Evolutionary conservation across 1,284 basidiomycete species (phyloP).

Genomic region (Heterobasidion annosum): DNA sequence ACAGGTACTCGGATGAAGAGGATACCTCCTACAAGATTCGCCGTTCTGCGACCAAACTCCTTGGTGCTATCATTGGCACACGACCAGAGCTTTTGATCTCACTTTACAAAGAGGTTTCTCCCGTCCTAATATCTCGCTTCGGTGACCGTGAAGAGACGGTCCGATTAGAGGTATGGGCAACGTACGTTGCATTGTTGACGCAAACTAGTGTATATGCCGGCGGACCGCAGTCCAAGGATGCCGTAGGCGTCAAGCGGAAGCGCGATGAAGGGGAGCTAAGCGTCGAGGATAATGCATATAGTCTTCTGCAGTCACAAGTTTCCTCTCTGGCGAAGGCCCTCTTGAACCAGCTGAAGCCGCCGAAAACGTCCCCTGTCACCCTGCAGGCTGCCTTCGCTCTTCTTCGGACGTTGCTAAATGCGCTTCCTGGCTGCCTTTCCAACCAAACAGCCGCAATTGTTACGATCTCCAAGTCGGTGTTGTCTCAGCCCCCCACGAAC

Average conservation of each 20-base stretch:
- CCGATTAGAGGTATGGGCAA: slow-evolving; percentile 86
- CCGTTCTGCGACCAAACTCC: slow-evolving; percentile 85
- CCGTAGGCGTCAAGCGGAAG: slow-evolving; percentile 67
- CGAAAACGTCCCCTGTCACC: slow-evolving; percentile 72
- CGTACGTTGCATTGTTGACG: slow-evolving; percentile 73
- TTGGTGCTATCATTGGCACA: slow-evolving; percentile 79
- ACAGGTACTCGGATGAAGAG: slow-evolving; percentile 93
- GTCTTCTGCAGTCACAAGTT: slow-evolving; percentile 66
- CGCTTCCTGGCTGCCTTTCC: slow-evolving; percentile 79
- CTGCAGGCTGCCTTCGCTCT: slow-evolving; percentile 83
- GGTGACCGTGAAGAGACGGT: slow-evolving; percentile 95
- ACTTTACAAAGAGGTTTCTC: slow-evolving; percentile 80
- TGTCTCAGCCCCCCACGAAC: slow-evolving; percentile 55
- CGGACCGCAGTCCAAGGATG: slow-evolving; percentile 41
- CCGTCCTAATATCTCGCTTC: slow-evolving; percentile 84
- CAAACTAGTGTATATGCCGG: slow-evolving; percentile 78
- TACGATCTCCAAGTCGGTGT: slow-evolving; percentile 51
- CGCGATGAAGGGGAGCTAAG: slow-evolving; percentile 69
- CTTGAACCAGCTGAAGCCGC: slow-evolving; percentile 74
- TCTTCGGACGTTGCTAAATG: slow-evolving; percentile 67
- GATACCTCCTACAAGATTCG: slow-evolving; percentile 99
- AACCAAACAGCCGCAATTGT: slow-evolving; percentile 57
- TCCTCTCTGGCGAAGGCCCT: slow-evolving; percentile 75
- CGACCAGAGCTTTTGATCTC: slow-evolving; percentile 78
- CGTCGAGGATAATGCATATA: slow-evolving; percentile 68